Conservation (phyloP, 306 rosid species). For the Hippophae rhamnoides region DNA sequence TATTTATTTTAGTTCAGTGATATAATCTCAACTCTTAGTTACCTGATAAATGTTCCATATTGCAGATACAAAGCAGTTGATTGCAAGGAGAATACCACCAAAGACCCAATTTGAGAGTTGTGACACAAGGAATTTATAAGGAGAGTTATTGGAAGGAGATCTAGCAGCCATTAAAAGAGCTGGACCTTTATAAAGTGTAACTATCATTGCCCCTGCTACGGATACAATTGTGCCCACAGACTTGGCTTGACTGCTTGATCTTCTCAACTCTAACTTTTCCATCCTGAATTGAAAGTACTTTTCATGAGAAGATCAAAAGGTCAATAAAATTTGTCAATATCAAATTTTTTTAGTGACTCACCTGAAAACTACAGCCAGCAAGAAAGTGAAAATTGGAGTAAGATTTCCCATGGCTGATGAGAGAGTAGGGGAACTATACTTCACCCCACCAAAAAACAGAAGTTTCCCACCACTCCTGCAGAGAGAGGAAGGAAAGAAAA, state of each 20-base stretch:
- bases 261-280: conserved; percentile 29
- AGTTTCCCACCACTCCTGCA: conserved; percentile 33
- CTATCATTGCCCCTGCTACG: conserved; percentile 30
- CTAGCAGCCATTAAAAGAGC: conserved; percentile 10
- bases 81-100: conserved; percentile 29
- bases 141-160: not conserved
- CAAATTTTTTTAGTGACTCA: not conserved
- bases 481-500: not conserved
- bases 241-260: conserved; percentile 23
- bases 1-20: not conserved
- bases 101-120: conserved; percentile 23
- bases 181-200: conserved; percentile 37
- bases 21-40: not conserved
- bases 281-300: conserved; percentile 16
- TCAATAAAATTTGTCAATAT: not conserved
- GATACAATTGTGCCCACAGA: conserved; percentile 29
- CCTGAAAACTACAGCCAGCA: conserved; percentile 33
- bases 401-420: conserved; percentile 32
- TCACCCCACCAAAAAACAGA: conserved; percentile 23
- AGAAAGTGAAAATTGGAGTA: conserved; percentile 31
- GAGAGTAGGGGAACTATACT: conserved; percentile 34
- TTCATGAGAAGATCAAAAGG: not conserved
- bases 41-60: conserved; percentile 36
- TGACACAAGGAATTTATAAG: not conserved
- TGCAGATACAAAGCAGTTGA: conserved; percentile 23